Conservation (phyloP, 2,329 filamentous ascomycete species). For the Colletotrichum sp. region DNA sequence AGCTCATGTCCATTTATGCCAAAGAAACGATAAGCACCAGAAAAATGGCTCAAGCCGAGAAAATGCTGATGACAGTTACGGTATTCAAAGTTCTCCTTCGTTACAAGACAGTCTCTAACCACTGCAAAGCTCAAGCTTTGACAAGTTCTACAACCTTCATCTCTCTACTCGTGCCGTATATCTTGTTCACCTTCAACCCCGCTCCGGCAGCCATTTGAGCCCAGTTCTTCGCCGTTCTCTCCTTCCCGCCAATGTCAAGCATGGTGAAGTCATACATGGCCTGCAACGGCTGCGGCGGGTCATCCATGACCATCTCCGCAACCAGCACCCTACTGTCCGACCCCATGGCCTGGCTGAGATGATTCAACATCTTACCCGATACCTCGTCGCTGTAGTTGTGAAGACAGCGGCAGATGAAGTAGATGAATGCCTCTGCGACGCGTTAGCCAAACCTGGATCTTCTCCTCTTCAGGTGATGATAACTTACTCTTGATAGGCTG, state of each 20-base stretch:
- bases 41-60: neutral
- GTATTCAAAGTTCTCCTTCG: rapidly evolving
- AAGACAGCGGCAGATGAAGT: constrained; percentile 39
- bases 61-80: rapidly evolving
- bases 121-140: neutral
- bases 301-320: constrained; percentile 30
- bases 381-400: constrained; percentile 40
- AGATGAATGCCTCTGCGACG: constrained; percentile 35
- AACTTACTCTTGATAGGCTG: constrained; percentile 22
- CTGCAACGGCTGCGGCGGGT: constrained; percentile 25
- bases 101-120: neutral
- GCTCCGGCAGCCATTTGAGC: constrained; percentile 23
- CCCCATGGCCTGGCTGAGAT: constrained; percentile 29
- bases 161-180: neutral
- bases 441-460: neutral
- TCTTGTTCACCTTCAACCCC: constrained; percentile 28
- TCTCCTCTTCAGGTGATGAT: too few relatives aligned
- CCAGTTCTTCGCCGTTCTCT: constrained; percentile 31
- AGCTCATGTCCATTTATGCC: neutral
- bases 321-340: constrained; percentile 34
- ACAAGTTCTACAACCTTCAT: neutral
- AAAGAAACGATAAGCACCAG: neutral
- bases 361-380: constrained; percentile 29
- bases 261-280: constrained; percentile 32
- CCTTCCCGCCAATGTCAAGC: constrained; percentile 35